phyloP scores from a whole-genome alignment of 208 protist species.

The Zelonia costaricensis region DNA sequence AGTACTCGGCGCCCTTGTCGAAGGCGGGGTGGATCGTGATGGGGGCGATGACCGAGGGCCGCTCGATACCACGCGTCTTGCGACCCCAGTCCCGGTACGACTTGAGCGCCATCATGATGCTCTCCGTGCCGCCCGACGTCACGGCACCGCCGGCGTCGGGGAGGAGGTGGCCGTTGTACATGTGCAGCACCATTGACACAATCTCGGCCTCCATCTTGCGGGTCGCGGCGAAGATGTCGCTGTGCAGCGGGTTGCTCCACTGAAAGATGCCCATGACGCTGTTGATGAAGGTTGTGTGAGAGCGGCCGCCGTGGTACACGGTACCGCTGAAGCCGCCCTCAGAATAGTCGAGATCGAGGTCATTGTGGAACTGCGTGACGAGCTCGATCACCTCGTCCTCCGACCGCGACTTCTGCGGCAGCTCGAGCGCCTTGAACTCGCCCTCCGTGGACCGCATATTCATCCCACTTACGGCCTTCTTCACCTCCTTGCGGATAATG shows the following conservation, averaged over 20 bases:
- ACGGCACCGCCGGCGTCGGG: slow-evolving; percentile 93
- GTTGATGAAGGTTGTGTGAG: slow-evolving; percentile 87
- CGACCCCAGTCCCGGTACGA: slow-evolving; percentile 95
- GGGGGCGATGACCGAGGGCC: slow-evolving; percentile 92
- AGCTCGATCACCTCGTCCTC: slow-evolving; percentile 69
- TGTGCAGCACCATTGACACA: slow-evolving; percentile 94
- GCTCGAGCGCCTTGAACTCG: slow-evolving; percentile 65
- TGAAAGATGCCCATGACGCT: slow-evolving; percentile 90
- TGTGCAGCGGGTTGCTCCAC: slow-evolving; percentile 97
- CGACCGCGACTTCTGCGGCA: slow-evolving; percentile 52
- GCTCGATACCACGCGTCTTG: slow-evolving; percentile 72
- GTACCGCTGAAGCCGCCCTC: slow-evolving; percentile 87
- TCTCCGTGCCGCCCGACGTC: slow-evolving; percentile 97
- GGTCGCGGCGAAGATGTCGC: slow-evolving; percentile 94
- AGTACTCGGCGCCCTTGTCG: slow-evolving; percentile 97
- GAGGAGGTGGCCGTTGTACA: slow-evolving; percentile 93
- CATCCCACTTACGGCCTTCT: slow-evolving; percentile 32
- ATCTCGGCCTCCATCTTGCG: slow-evolving; percentile 99
- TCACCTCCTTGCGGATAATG: slow-evolving; percentile 57
- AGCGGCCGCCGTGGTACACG: slow-evolving; percentile 92
- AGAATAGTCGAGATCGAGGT: slow-evolving; percentile 76
- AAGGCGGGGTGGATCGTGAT: slow-evolving; percentile 97
- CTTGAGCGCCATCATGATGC: slow-evolving; percentile 97
- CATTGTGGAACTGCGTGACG: slow-evolving; percentile 47
- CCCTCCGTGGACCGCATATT: slow-evolving; percentile 71